Conservation (phyloP, 1,139 yeast species). For the Pichia sp. region DNA sequence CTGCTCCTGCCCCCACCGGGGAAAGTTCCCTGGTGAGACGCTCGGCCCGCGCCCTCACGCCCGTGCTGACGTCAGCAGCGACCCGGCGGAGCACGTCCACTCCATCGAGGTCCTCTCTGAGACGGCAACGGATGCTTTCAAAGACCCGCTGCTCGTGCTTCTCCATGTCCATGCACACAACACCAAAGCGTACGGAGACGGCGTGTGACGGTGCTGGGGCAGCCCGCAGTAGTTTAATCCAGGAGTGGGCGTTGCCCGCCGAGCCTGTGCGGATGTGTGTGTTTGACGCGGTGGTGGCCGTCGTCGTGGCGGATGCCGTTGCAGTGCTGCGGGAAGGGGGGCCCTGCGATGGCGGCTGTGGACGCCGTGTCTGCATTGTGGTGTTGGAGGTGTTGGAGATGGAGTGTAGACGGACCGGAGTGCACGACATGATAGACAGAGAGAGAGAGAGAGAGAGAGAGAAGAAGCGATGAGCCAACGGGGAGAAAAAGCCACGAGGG, state of each 20-base stretch:
- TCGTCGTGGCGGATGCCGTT: too few relatives aligned
- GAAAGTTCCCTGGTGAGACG: conserved; percentile 2
- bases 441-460: too few relatives aligned
- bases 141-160: conserved; percentile 4
- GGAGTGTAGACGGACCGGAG: too few relatives aligned
- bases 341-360: too few relatives aligned
- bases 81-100: conserved; percentile 4
- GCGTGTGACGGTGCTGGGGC: conserved; percentile 1
- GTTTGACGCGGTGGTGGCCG: not conserved
- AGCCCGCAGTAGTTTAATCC: conserved; percentile 4
- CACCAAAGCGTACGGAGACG: not conserved
- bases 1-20: not conserved
- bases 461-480: too few relatives aligned
- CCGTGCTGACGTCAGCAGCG: conserved; percentile 1
- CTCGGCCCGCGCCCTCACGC: not conserved
- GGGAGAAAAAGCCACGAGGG: too few relatives aligned
- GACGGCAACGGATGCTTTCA: conserved; percentile 5
- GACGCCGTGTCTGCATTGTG: too few relatives aligned
- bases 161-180: conserved; percentile 1
- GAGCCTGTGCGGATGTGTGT: not conserved
- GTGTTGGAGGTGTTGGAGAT: too few relatives aligned
- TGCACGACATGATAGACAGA: too few relatives aligned
- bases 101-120: conserved; percentile 7
- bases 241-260: not conserved
- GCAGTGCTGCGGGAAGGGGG: too few relatives aligned